Conservation (phyloP, 257 asterid species). For the Nemophila menziesii region DNA sequence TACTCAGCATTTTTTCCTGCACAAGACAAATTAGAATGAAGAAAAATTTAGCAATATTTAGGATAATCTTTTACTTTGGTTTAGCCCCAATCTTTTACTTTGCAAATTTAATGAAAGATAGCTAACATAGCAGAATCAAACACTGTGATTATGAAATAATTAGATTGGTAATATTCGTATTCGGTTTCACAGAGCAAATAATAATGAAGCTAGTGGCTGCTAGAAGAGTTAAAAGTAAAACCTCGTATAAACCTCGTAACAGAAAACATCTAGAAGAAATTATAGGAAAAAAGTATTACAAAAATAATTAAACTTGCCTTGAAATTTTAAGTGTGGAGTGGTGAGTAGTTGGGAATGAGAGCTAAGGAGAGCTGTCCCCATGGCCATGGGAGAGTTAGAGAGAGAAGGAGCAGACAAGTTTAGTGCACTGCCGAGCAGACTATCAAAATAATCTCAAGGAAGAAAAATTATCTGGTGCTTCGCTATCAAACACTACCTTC, state of each 20-base stretch:
- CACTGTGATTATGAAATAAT: too few relatives aligned
- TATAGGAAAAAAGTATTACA: not conserved
- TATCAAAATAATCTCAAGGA: not conserved
- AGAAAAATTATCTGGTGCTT: not conserved
- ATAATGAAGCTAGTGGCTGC: not conserved
- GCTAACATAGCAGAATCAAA: not conserved
- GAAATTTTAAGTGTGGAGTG: slow-evolving; percentile 6
- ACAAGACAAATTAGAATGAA: slow-evolving; percentile 3
- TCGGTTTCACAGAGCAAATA: not conserved
- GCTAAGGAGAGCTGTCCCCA: slow-evolving; percentile 48
- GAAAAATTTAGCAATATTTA: slow-evolving; percentile 4
- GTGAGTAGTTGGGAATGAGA: slow-evolving; percentile 24
- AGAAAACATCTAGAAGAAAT: not conserved
- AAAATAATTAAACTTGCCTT: slow-evolving; percentile 15
- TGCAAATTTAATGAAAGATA: not conserved
- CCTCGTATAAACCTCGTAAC: not conserved
- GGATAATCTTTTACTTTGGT: too few relatives aligned
- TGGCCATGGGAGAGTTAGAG: slow-evolving; percentile 16
- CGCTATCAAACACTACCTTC: not conserved
- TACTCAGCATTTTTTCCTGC: slow-evolving; percentile 28
- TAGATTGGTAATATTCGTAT: too few relatives aligned
- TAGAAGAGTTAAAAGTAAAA: not conserved
- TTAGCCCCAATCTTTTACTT: not conserved
- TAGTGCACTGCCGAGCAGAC: not conserved
- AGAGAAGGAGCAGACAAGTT: not conserved